These are phyloP conservation scores for Dendrobium huoshanense DNA, from an alignment of 106 monocot species.

Conservation along the genomic window DNA sequence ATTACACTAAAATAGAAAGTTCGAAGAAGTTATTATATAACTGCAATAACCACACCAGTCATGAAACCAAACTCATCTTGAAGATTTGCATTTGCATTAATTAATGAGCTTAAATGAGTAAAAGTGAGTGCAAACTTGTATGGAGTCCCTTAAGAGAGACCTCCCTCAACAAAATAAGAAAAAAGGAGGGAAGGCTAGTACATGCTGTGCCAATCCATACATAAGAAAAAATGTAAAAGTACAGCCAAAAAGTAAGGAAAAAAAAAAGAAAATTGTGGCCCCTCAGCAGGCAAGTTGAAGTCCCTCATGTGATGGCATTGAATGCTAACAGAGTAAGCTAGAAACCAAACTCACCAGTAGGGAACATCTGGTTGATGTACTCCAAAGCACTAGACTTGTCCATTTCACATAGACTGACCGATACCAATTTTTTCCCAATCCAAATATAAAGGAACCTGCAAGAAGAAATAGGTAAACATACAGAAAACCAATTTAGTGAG, in stretches of 20 bases:
- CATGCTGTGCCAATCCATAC: no score
- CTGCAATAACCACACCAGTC: not conserved
- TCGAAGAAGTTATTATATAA: not conserved
- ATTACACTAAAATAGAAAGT: not conserved
- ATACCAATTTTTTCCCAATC: not conserved
- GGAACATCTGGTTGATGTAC: constrained; percentile 98
- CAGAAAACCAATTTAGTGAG: not conserved
- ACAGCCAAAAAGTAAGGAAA: not conserved
- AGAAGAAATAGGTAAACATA: not conserved
- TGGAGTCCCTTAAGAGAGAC: no score
- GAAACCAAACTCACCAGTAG: constrained; percentile 50
- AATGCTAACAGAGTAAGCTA: not conserved
- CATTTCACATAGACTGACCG: constrained; percentile 25
- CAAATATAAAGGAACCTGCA: constrained; percentile 4
- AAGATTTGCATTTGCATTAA: no score
- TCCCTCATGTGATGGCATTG: no score
- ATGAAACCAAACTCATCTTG: constrained; percentile 28
- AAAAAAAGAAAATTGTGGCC: not conserved
- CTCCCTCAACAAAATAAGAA: no score
- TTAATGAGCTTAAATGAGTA: no score
- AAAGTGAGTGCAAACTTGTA: no score
- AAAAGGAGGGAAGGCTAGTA: no score
- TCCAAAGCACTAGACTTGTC: constrained; percentile 92
- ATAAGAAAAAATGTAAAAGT: no score
- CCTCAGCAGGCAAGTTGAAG: not conserved